Evolutionary conservation across 2,329 filamentous ascomycete genomes (phyloP), one percentile per base, ranked within the genome.

Genomic region (Beauveria medogensis): DNA sequence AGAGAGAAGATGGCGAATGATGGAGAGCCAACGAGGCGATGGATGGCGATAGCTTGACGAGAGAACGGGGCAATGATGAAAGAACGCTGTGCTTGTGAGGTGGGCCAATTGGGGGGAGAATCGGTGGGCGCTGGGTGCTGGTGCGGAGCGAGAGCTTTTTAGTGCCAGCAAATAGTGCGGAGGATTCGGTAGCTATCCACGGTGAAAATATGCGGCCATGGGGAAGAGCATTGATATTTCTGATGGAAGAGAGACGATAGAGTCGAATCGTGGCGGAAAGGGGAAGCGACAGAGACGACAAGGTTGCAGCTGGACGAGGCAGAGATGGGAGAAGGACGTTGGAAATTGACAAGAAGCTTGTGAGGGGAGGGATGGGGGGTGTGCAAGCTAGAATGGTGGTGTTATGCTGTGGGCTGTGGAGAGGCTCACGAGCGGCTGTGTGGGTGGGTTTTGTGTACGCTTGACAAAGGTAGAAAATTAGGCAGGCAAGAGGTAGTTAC

Each of bases 81-180:
- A 46, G 37, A 41, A 41, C 20, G 51, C 30, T 30, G 30, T 34
- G 46, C 34, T 24, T 44, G 43, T 50, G 53, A 53, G 52, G 51
- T 47, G 56, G 52, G 44, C 59, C 59, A 61, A 61, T 61, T 51
- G 59, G 52, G 24, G 34, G 44, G 59, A 55, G 52, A 61, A 50
- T 61, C 52, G 59, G 48, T 43, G 48, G 56, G 56, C 48, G 47
- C 37, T 46, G 24, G 44, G 22, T 55, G 52, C 12, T 44, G 52
- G 52, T 55, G 59, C 59, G 52, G 59, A 61, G 59, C 44, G 59
- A 51, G 20, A 43, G 37, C 28, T n/a, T 22, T 52, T 52, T 30
- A 52, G 50, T 52, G 30, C 28, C 10, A 52, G 50, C 28, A 22
- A 52, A 34, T 22, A 10, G 37, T 41, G 18, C 50, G 48, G 48